Conservation (phyloP, 2,329 filamentous ascomycete species). For the Raffaelea ambrosiae region DNA sequence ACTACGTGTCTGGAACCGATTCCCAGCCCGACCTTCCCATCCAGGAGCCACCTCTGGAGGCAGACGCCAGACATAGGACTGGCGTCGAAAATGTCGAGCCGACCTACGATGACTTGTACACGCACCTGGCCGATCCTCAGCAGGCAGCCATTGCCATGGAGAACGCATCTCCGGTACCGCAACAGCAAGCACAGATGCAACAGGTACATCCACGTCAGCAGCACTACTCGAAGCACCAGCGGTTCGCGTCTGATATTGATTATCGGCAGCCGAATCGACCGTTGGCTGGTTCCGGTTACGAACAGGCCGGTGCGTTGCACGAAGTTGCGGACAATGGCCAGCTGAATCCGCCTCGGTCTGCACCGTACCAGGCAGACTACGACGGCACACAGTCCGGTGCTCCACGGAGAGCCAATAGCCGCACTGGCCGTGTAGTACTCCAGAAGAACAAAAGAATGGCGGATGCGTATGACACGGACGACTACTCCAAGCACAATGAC, state of each 20-base stretch:
- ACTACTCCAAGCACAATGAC: conserved; percentile 45
- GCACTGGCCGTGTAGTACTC: conserved; percentile 42
- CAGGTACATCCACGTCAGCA: background rate
- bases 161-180: conserved; percentile 17
- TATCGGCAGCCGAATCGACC: conserved; percentile 4
- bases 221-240: conserved; percentile 15
- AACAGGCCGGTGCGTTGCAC: conserved; percentile 20
- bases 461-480: conserved; percentile 77
- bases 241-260: conserved; percentile 5
- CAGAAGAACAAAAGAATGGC: conserved; percentile 85
- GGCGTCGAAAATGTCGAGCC: conserved; percentile 8
- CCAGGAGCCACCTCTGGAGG: conserved; percentile 30
- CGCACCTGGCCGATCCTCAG: conserved; percentile 20
- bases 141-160: conserved; percentile 10
- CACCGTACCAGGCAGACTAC: conserved; percentile 35
- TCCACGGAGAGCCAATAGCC: conserved; percentile 27
- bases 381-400: conserved; percentile 34
- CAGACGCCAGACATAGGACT: background rate
- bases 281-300: background rate
- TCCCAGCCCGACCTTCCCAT: conserved; percentile 46
- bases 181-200: conserved; percentile 6
- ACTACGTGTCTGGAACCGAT: conserved; percentile 34
- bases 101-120: conserved; percentile 22
- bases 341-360: conserved; percentile 32
- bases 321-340: conserved; percentile 28